Base-by-base conservation (phyloP, 768 basidiomycete genomes). In the Suillus subluteus region DNA sequence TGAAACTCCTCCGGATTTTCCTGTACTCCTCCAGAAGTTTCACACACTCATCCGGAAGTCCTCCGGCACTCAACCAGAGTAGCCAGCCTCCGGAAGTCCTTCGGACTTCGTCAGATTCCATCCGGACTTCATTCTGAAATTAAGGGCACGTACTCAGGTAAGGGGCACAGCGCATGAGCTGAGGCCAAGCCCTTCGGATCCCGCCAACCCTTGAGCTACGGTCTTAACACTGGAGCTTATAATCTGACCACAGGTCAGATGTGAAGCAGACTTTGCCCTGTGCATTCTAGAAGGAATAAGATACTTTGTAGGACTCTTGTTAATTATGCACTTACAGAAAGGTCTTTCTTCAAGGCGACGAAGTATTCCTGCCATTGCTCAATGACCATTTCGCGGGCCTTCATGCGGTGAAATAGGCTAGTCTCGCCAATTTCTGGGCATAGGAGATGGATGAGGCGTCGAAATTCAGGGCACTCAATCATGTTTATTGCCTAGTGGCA, bases 241-340 rank as follows among this genome's bases (percentile, higher is more conserved):
- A 62, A 41, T 76, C 69, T 18, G 66, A 73, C 81, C 81, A 83
- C 4, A 81, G 67, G 58, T 82, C 79, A 18, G 67, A 68, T 7
- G 79, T 82, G 26, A 75, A 75, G 1, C 75, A 65, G 13, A 65
- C 30, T 41, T 65, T n/a, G 1, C 64, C 64, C 7, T 56, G 23
- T 4, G 55, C 2, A 12, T n/a, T 44, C 64, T 80, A 61, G 30
- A 48, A 21, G 23, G 5, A 21, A 37, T 35, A n/a, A 32, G 48
- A 21, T 58, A 59, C 21, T 32, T 41, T 3, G 6, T 15, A 65
- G 6, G 18, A 46, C 3, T 5, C 15, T 32, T 6, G 4, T 16
- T 3, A 65, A 61, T 1, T 35, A 65, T 43, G 21, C 54, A 66
- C 38, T 50, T 64, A 77, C 76, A 63, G 67, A 62, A 23, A 77